Base-by-base conservation (phyloP, 345 rosid genomes). In the Aquilaria yunnanensis region DNA sequence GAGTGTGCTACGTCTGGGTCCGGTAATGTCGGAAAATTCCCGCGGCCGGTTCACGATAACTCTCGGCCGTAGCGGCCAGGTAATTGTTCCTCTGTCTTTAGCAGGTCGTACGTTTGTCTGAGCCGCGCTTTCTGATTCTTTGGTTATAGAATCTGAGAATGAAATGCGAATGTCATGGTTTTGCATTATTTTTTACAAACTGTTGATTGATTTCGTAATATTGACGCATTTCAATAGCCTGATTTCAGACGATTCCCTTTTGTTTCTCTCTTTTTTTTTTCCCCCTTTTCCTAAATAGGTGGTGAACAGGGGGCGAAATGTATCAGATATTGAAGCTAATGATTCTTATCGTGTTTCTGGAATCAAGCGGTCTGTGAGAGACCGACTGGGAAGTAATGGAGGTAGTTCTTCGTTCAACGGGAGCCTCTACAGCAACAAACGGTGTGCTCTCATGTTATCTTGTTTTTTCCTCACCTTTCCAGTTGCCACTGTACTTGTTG, bases 41-140 rank as follows among this genome's bases (percentile, higher is more conserved):
- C 78, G 82, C 29, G 78, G 80, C 69, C 82, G 92, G 43, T 82
- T 90, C 61, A 88, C 97, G 37, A 86, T 93, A 23, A 90, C 96
- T 70, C 88, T 90, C 52, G 99, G 97, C 6, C 85, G 84, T 63
- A 66, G 81, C 55, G 89, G 95, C 45, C 96, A 86, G 97, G 99
- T 94, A 65, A 61, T 56, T 66, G 6, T 34, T n/a, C 64, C 12
- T 16, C 13, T 30, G 6, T 14, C 12, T 52, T n/a, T 50, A 34
- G 23, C 9, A 43, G 23, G 49, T 67, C 45, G 10, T 60, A n/a
- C 50, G 52, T 5, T 60, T 59, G 47, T 12, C 41, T n/a, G 45
- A 14, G 14, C 32, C 30, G 29, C 8, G 51, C 13, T 9, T 13
- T 14, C 29, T 37, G 47, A 2, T 57, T 61, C 12, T 33, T 63